Base-by-base conservation (phyloP, 768 basidiomycete genomes). In the Lactifluus echinatus region DNA sequence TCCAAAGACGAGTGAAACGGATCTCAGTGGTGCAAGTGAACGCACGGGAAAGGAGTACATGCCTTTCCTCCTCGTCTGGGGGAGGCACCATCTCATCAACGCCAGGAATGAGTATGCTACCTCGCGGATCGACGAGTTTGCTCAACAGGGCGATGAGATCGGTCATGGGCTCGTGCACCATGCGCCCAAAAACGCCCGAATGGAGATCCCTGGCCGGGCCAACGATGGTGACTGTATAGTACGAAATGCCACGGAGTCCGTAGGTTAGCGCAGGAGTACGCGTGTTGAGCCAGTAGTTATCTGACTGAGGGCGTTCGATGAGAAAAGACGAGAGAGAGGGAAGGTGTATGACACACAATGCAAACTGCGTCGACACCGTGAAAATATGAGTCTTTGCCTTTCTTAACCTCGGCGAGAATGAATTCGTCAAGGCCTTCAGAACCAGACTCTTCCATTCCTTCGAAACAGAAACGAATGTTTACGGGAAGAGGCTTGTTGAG, bases 371-470 rank as follows among this genome's bases (percentile, higher is more conserved):
- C 92, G 23, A 93, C 86, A 6, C 86, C 89, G 37, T 85, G 78
- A 71, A 96, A 94, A 79, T 84, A 96, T 23, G 81, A 79, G 48
- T 76, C 73, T 60, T 74, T 72, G 36, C 85, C 85, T 45, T 79
- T 76, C 40, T 79, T 74, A 11, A 82, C 81, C 75, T 96, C 93
- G 47, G 75, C 75, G 58, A 76, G 71, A 60, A 97, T 90, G 43
- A 95, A 80, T 33, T 89, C 88, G 65, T 96, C 93, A 12, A 97
- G 78, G 1, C 93, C 93, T 64, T 90, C 89, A 40, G 87, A 89
- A 5, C 93, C 94, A 60, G 79, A 86, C 74, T 98, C 95, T 70
- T 98, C 95, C 94, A 96, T 98, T 4, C 89, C 94, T 69, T 98
- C 95, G 65, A 98, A 93, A 76, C 89, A 91, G 75, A 89, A 84